Conservation (phyloP, 164 flowering plant species). For the Pachysandra terminalis region DNA sequence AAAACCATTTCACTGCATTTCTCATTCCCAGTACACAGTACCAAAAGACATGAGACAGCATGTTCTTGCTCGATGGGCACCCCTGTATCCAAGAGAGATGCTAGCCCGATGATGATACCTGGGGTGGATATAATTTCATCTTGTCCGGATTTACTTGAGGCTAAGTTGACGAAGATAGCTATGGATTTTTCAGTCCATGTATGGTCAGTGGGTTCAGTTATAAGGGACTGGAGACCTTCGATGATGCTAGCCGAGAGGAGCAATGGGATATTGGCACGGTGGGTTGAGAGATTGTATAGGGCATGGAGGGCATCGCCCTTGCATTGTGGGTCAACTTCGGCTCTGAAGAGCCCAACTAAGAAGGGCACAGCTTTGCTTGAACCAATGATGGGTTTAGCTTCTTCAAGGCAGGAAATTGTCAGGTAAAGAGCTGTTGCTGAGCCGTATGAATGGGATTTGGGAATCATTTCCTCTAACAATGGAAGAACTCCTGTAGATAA, state of each 20-base stretch:
- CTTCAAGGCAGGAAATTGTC: constrained; percentile 84
- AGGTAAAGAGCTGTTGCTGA: constrained; percentile 84
- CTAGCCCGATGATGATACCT: constrained; percentile 51
- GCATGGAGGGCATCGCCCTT: constrained; percentile 87
- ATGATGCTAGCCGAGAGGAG: constrained; percentile 73
- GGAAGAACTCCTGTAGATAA: constrained; percentile 60
- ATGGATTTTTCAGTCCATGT: constrained; percentile 67
- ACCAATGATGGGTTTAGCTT: constrained; percentile 85
- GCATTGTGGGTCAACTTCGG: constrained; percentile 48
- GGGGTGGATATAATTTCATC: constrained; percentile 45
- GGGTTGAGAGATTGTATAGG: constrained; percentile 72
- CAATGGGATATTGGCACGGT: constrained; percentile 41
- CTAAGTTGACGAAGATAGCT: constrained; percentile 64
- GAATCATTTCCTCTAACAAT: constrained; percentile 66
- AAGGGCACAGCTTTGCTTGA: constrained; percentile 72
- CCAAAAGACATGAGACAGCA: constrained; percentile 68
- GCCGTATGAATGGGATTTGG: constrained; percentile 37
- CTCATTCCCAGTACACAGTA: constrained; percentile 57
- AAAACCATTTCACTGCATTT: constrained; percentile 69
- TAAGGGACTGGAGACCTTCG: constrained; percentile 46
- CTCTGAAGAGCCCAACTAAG: constrained; percentile 46
- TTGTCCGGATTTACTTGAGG: constrained; percentile 46
- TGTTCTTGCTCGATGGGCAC: constrained; percentile 82
- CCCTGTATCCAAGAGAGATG: constrained; percentile 60
- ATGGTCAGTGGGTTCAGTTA: constrained; percentile 29